Evolutionary conservation across 805 yeast species (phyloP), one percentile per base, ranked within the genome.

Genomic region (Candida mattraensis): DNA sequence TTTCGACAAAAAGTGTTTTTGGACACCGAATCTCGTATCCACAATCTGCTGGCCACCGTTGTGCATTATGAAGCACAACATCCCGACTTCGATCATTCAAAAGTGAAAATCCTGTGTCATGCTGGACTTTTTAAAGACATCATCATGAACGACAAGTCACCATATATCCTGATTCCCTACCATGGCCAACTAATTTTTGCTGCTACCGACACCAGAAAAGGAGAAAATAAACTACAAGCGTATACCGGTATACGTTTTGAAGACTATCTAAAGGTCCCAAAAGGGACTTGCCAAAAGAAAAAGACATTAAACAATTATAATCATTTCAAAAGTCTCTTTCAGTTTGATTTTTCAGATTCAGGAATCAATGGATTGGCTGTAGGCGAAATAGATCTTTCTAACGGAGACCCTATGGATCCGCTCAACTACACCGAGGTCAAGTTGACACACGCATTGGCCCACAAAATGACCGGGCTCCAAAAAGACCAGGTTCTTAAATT

Each of bases 201-300:
- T 7, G 22, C 40, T 4, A 33, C 40, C 2, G 27, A 29, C 12
- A 17, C 35, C 6, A 29, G 44, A 19, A 19, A 15, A 9, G 15
- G 19, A 4, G 33, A 40, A 19, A 19, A 29, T 17, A 24, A 13
- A 7, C 20, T 33, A n/a, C 3, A 17, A 14, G 28, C 40, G 3
- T 40, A 16, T 18, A 27, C 33, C 19, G 44, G 44, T 4, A 27
- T 30, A 18, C 24, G 40, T 23, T 40, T 40, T 25, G 44, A 40
- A 17, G 44, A 40, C 26, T 13, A 33, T 8, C 23, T 40, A 15
- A 36, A 36, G 24, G 25, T 18, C 18, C 12, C 14, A 9, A n/a
- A 10, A 9, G 22, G 13, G 18, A 17, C 24, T 6, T 7, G 18
- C 12, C 31, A 31, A 3, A 22, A 28, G 11, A 35, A 37, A 5